phyloP scores from a whole-genome alignment of 176 grass and related monocot species.

The Phyllostachys edulis region DNA sequence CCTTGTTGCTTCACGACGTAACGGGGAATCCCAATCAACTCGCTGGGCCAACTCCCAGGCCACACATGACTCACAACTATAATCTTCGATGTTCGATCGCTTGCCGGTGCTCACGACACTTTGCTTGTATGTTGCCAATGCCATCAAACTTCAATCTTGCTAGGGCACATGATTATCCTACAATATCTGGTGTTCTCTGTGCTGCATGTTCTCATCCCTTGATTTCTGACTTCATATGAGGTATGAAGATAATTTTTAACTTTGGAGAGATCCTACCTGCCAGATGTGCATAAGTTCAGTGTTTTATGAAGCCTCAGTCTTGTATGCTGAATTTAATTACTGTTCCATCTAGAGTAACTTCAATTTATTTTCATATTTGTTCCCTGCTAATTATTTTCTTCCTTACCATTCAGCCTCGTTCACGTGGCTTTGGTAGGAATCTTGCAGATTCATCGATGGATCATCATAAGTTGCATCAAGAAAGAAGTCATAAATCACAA shows the following conservation, averaged over 20 bases:
- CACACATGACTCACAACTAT: too few relatives aligned
- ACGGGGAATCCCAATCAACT: too few relatives aligned
- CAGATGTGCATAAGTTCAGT: neutral
- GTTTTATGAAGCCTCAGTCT: neutral
- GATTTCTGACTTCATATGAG: neutral
- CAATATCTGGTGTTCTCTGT: neutral
- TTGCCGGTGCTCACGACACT: too few relatives aligned
- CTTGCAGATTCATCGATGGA: constrained; percentile 35
- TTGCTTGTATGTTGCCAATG: neutral
- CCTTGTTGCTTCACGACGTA: too few relatives aligned
- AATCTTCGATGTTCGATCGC: too few relatives aligned
- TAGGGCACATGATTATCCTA: neutral
- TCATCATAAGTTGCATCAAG: constrained; percentile 47
- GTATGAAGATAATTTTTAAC: neutral
- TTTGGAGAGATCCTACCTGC: neutral
- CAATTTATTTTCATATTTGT: neutral
- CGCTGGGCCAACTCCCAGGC: too few relatives aligned
- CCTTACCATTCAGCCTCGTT: constrained; percentile 39
- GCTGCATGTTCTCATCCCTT: neutral
- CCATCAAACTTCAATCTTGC: neutral
- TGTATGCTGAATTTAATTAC: constrained; percentile 15
- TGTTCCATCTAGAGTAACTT: neutral
- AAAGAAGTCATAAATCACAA: constrained; percentile 39
- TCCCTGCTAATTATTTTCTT: constrained; percentile 30
- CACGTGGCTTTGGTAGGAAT: constrained; percentile 49